phyloP scores from a whole-genome alignment of 2,329 filamentous ascomycete species.

The Pseudogymnoascus pannorum region DNA sequence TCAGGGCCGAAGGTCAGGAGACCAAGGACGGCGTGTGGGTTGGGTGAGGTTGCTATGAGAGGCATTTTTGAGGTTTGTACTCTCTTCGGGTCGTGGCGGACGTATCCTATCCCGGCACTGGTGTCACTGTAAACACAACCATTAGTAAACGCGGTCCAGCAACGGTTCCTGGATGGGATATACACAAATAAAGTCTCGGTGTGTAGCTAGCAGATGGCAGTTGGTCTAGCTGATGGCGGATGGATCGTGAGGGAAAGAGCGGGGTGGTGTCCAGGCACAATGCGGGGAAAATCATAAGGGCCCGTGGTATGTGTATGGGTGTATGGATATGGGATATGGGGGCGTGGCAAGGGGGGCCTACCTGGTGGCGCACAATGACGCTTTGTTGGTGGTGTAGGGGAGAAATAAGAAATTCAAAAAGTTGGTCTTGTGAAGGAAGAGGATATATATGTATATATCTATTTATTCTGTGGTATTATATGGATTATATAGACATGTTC shows the following conservation, averaged over 20 bases:
- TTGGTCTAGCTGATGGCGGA: background rate
- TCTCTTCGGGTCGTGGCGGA: background rate
- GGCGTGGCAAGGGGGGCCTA: no score
- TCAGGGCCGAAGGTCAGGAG: constrained; percentile 78
- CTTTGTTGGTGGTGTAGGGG: background rate
- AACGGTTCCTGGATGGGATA: background rate
- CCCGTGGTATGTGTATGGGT: background rate
- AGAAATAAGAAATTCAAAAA: background rate
- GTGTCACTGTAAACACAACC: background rate
- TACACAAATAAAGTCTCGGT: background rate
- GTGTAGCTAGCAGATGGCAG: background rate
- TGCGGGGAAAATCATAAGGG: background rate
- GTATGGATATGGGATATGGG: no score
- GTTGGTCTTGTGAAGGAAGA: background rate
- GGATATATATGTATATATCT: background rate
- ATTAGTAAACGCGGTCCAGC: background rate
- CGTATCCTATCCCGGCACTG: background rate
- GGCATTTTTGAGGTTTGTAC: constrained; percentile 20
- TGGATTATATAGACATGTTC: background rate
- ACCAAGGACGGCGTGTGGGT: constrained; percentile 70
- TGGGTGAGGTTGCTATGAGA: constrained; percentile 29
- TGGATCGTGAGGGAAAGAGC: background rate
- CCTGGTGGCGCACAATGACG: background rate
- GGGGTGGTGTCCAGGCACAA: background rate
- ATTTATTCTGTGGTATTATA: background rate